These are phyloP conservation scores for Chalaropsis thielavioides DNA, from an alignment of 2,329 filamentous ascomycete genomes.

Conservation along the genomic window DNA sequence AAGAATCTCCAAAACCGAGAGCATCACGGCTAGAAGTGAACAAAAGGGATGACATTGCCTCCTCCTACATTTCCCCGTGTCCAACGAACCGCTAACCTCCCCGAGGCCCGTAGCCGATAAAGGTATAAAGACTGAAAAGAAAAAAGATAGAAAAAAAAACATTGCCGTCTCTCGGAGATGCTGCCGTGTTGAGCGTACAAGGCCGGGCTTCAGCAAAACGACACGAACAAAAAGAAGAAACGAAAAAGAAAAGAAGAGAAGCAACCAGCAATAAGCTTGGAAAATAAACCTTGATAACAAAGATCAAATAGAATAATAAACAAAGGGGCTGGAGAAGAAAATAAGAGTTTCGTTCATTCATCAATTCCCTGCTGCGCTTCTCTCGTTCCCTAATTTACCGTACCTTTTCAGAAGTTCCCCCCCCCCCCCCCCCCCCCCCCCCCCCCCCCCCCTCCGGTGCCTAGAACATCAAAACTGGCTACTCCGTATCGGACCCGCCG, in stretches of 20 bases:
- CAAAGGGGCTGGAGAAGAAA: background rate
- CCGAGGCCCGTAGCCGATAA: background rate
- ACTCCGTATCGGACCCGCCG: constrained; percentile 28
- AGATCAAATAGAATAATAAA: constrained; percentile 1
- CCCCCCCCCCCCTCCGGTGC: background rate
- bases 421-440: background rate
- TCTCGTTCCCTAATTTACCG: background rate
- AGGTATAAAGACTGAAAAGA: background rate
- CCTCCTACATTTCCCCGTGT: background rate
- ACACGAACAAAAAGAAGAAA: background rate
- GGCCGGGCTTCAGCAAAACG: no score
- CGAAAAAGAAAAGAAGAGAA: constrained; percentile 7
- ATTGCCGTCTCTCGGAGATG: no score
- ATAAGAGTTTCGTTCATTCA: constrained; percentile 2
- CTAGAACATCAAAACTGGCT: background rate
- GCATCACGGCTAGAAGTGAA: background rate
- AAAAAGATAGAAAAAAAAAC: background rate
- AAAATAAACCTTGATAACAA: background rate
- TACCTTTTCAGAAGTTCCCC: background rate
- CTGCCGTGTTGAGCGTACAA: no score
- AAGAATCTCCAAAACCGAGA: background rate
- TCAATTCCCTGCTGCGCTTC: background rate
- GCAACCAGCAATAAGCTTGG: background rate
- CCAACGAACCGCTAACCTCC: background rate
- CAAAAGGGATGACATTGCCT: background rate